Percentiles rank a stretch among this genome's conserved stretches.
Conservation (phyloP, 495 filamentous ascomycete genomes). For the Pyrenula aspistea region DNA sequence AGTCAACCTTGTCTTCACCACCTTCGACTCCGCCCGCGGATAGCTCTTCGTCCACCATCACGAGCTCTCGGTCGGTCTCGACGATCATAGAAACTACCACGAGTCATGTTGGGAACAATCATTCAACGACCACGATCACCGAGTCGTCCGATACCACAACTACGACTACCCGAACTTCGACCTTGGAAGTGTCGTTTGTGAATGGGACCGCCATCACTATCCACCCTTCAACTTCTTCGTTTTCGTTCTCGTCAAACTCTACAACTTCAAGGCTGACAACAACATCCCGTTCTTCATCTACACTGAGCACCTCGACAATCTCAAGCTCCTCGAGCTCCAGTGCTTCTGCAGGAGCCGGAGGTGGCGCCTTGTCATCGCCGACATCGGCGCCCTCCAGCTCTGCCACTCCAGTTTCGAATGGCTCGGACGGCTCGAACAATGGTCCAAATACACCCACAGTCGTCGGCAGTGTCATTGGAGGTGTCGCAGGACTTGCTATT, state of each 20-base stretch:
- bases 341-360: not conserved
- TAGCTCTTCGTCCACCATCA: not conserved
- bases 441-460: slow-evolving; percentile 22
- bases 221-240: not conserved
- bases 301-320: not conserved
- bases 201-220: not conserved
- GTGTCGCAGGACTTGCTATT: slow-evolving; percentile 49
- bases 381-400: not conserved
- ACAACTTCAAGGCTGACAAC: not conserved
- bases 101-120: not conserved
- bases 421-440: not conserved
- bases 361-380: not conserved
- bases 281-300: not conserved
- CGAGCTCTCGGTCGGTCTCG: not conserved
- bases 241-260: not conserved
- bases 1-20: not conserved
- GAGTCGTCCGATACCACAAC: not conserved
- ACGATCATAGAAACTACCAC: not conserved
- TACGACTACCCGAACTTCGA: not conserved
- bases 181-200: not conserved
- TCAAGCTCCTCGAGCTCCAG: not conserved
- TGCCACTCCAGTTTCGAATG: not conserved
- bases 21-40: not conserved
- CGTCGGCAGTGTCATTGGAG: slow-evolving; percentile 55
- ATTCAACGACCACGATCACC: not conserved